A percentile compares a stretch with the other conserved stretches of the same genome.
These are phyloP conservation scores for Yarrowia deformans DNA, from an alignment of 805 yeast species.

Conservation along the genomic window DNA sequence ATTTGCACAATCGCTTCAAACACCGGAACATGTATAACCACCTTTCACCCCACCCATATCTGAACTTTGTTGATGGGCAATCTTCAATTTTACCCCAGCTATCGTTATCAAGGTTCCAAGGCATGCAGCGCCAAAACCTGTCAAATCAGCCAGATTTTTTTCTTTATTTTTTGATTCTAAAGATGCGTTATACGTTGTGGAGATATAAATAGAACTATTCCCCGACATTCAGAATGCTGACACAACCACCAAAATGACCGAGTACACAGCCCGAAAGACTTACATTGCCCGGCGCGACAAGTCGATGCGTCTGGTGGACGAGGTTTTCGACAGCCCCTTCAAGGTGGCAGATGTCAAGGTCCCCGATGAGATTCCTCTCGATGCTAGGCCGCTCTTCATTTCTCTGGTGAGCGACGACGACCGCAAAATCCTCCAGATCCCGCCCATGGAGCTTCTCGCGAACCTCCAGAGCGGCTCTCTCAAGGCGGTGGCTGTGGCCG, in stretches of 20 bases:
- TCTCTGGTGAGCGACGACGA: constrained; percentile 15
- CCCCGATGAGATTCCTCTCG: constrained; percentile 28
- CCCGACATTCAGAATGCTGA: too few species aligned
- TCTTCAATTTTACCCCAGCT: constrained; percentile 16
- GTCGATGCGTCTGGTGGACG: constrained; percentile 25
- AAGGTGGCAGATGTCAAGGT: constrained; percentile 25
- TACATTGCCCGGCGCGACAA: constrained; percentile 20
- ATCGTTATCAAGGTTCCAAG: constrained; percentile 25
- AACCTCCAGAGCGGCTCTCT: constrained; percentile 12
- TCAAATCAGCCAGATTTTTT: too few species aligned
- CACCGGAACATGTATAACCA: too few species aligned
- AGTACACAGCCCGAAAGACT: constrained; percentile 22
- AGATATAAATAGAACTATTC: too few species aligned
- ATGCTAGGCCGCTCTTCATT: constrained; percentile 22
- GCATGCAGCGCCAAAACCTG: background rate
- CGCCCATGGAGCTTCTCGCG: constrained; percentile 25
- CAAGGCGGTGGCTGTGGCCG: constrained; percentile 56
- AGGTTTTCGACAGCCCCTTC: constrained; percentile 15
- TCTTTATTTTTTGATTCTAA: too few species aligned
- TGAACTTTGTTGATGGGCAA: constrained; percentile 2
- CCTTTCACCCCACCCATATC: background rate
- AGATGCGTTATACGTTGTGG: too few species aligned
- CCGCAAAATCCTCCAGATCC: constrained; percentile 13
- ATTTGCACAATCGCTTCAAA: too few species aligned
- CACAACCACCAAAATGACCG: constrained; percentile 3